Percentiles rank a stretch among this genome's conserved stretches.
Evolutionary conservation across 2,329 filamentous ascomycete genomes (phyloP).

Genomic region (Pyricularia sp.): DNA sequence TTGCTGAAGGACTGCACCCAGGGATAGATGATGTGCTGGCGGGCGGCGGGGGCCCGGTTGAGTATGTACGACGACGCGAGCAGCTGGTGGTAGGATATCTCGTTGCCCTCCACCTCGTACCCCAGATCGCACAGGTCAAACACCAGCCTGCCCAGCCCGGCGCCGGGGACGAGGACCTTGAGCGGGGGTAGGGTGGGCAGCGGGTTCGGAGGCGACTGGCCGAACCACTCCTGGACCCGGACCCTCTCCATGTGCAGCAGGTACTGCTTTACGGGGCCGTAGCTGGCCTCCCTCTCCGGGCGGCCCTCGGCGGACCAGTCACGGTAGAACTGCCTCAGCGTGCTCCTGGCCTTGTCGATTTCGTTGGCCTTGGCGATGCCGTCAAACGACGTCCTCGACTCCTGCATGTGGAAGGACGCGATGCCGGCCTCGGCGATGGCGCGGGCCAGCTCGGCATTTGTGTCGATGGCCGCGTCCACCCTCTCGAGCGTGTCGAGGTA

Average conservation of each 20-base stretch:
- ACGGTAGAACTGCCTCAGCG: conserved; percentile 85
- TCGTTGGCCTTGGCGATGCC: conserved; percentile 56
- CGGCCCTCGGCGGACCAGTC: conserved; percentile 83
- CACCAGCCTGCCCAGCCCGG: conserved; percentile 78
- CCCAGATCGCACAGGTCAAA: conserved; percentile 74
- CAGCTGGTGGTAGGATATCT: conserved; percentile 96
- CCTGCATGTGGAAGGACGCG: conserved; percentile 48
- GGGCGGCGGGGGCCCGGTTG: conserved; percentile 51
- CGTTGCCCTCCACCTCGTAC: conserved; percentile 75
- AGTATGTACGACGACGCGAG: conserved; percentile 72
- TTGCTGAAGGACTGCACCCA: conserved; percentile 89
- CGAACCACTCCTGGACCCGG: conserved; percentile 29
- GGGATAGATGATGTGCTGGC: conserved; percentile 67
- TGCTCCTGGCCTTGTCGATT: conserved; percentile 85
- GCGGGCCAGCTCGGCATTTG: conserved; percentile 75
- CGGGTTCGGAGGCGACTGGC: neutral
- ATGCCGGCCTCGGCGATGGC: conserved; percentile 65
- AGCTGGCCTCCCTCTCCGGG: conserved; percentile 66
- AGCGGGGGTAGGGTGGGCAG: conserved; percentile 25
- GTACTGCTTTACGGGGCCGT: conserved; percentile 60
- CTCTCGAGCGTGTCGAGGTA: conserved; percentile 69
- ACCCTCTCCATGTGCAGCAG: conserved; percentile 27
- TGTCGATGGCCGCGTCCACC: conserved; percentile 81
- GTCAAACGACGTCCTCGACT: neutral
- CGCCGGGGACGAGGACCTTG: conserved; percentile 76